Evolutionary conservation across 257 asterid genomes (phyloP).

Genomic region (Nicotiana tomentosiformis): DNA sequence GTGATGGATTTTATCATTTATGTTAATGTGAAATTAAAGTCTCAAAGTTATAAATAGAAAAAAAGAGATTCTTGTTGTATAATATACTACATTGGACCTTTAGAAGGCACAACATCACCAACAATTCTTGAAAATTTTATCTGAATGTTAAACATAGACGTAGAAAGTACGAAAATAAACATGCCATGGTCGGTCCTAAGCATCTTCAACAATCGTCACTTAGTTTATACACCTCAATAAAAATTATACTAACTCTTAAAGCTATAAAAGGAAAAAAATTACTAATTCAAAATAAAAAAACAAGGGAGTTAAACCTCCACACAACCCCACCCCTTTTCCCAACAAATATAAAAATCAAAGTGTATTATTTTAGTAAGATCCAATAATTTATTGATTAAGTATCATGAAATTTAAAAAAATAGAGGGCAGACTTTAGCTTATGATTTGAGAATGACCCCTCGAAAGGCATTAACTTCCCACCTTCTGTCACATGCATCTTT

Average conservation of each 20-base stretch:
- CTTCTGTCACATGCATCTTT: constrained; percentile 39
- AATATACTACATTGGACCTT: not conserved
- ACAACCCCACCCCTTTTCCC: not conserved
- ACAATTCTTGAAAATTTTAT: not conserved
- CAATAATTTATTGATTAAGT: not conserved
- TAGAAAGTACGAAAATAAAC: not conserved
- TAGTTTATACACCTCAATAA: not conserved
- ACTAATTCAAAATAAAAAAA: not conserved
- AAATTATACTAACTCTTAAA: not conserved
- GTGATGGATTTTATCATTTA: not conserved
- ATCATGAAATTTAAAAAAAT: constrained; percentile 8
- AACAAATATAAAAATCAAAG: not conserved
- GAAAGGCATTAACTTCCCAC: constrained; percentile 30
- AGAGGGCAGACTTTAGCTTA: constrained; percentile 24
- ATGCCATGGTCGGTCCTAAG: not conserved
- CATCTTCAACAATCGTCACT: not conserved
- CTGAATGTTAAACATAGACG: not conserved
- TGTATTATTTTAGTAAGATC: not conserved
- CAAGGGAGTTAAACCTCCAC: not conserved
- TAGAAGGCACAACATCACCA: not conserved
- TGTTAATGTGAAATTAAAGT: not conserved
- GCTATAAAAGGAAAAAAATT: not conserved
- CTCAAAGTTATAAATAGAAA: not conserved
- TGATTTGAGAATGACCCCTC: constrained; percentile 31
- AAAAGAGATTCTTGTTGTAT: not conserved